Evolutionary conservation across 768 basidiomycete species (phyloP), one percentile per base, ranked within the genome.

Genomic region (Leccinum pellstonianum): DNA sequence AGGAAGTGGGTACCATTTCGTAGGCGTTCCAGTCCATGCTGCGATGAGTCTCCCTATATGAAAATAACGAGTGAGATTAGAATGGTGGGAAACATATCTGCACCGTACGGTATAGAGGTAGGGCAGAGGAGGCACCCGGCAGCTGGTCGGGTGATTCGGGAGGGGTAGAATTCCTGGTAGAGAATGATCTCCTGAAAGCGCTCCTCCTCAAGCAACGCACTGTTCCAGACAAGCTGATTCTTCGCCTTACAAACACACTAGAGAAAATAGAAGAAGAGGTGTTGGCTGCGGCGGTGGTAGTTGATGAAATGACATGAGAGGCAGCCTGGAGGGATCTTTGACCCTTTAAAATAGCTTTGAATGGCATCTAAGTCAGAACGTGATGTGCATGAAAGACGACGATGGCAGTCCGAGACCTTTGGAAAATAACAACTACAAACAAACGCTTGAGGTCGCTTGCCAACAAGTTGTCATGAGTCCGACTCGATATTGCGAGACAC

Each of bases 1-100:
- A 15, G 95, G 95, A 49, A 98, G 82, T 10, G 95, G 95, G 66
- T 95, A 96, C 95, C 95, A 98, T 74, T 87, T 91, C 37, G 91
- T 95, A 0, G 93, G 93, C 0, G 95, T 95, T 68, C 87, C 79
- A 5, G 82, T 86, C 92, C 92, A 94, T 27, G 92, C 91, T 60
- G 82, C 80, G 29, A 89, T 78, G 7, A 95, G 74, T 70, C 81
- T 84, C 47, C 82, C 90, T 87, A 54, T 27, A 14, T 1, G 2
- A 46, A 3, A 4, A 48, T 62, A 5, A 53, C 2, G 15, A 58
- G 52, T 60, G 50, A 67, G 61, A 61, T 60, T 29, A 17, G 52
- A 21, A 38, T 53, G 43, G 43, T 31, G 54, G 8, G 19, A 0
- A 23, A 21, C 17, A 11, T 15, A 55, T 56, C 15, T 35, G 59